phyloP scores from a whole-genome alignment of 2,329 filamentous ascomycete species.

The Mycosphaerella sp. region DNA sequence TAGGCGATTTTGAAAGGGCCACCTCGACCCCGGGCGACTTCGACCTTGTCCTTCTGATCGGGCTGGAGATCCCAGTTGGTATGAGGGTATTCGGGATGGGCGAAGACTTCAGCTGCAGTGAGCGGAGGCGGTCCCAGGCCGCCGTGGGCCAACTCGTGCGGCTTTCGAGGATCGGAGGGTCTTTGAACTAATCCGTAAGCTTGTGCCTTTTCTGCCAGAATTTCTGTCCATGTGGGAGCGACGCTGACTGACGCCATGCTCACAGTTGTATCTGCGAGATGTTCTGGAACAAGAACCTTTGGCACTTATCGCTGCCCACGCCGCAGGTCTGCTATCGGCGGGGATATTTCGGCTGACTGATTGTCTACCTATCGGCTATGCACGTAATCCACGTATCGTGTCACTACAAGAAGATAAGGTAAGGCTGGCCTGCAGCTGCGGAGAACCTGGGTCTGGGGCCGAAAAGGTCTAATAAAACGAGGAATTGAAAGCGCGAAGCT shows the following conservation, averaged over 20 bases:
- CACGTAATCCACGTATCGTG: background rate
- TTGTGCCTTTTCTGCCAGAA: conserved; percentile 12
- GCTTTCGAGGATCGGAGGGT: conserved; percentile 12
- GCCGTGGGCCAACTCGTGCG: conserved; percentile 18
- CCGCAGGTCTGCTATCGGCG: conserved; percentile 2
- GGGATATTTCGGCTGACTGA: background rate
- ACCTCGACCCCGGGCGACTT: conserved; percentile 63
- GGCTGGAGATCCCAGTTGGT: conserved; percentile 65
- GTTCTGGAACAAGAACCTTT: background rate
- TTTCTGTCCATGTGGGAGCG: conserved; percentile 11
- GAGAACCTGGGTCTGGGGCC: background rate
- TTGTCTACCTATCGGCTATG: background rate
- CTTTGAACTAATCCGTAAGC: conserved; percentile 14
- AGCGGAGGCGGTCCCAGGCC: conserved; percentile 30
- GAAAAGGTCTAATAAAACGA: background rate
- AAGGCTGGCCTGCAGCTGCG: conserved; percentile 4
- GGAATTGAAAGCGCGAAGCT: too few species aligned
- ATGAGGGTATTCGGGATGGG: conserved; percentile 60
- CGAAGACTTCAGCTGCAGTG: conserved; percentile 52
- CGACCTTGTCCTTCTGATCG: conserved; percentile 52
- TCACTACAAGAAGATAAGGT: background rate
- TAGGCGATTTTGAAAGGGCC: conserved; percentile 71
- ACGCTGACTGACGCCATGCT: conserved; percentile 15
- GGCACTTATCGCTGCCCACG: conserved; percentile 1
- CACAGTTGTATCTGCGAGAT: background rate